Conservation (phyloP, 2,329 filamentous ascomycete genomes). For the Herpotrichia juniperi region DNA sequence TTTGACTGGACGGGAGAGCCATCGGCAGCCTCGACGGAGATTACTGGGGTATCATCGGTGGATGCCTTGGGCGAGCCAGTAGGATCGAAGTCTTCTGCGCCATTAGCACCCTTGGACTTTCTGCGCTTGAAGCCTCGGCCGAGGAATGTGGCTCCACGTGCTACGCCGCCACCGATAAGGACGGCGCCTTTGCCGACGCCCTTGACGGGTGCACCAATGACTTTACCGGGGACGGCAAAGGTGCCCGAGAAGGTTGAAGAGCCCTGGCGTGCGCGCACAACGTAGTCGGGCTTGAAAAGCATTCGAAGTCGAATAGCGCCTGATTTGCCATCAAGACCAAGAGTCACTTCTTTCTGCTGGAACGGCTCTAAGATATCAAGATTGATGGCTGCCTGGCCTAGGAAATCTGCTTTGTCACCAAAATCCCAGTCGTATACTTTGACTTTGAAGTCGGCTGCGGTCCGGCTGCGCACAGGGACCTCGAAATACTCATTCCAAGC, state of each 20-base stretch:
- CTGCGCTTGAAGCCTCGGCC: conserved; percentile 80
- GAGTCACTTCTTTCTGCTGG: conserved; percentile 73
- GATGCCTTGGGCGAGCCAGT: conserved; percentile 49
- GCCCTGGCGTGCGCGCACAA: conserved; percentile 83
- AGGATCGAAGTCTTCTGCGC: conserved; percentile 49
- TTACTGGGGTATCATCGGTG: conserved; percentile 34
- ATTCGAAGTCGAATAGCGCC: conserved; percentile 82
- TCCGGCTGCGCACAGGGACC: conserved; percentile 79
- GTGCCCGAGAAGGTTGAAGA: conserved; percentile 93
- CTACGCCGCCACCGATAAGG: conserved; percentile 76
- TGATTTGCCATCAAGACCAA: conserved; percentile 86
- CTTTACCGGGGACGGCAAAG: conserved; percentile 84
- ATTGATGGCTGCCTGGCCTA: conserved; percentile 79
- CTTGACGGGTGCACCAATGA: conserved; percentile 95
- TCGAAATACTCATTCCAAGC: conserved; percentile 98
- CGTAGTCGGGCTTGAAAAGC: conserved; percentile 91
- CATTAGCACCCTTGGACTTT: conserved; percentile 60
- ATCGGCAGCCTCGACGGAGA: conserved; percentile 36
- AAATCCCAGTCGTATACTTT: conserved; percentile 97
- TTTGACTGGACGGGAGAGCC: conserved; percentile 16
- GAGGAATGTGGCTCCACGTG: conserved; percentile 89
- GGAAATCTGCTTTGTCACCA: conserved; percentile 88
- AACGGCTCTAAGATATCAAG: conserved; percentile 86
- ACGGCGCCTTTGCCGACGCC: conserved; percentile 79
- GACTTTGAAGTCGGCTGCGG: conserved; percentile 79